Percentiles rank a stretch among this genome's conserved stretches.
Conservation (phyloP, 495 filamentous ascomycete genomes). For the Clavariopsis aquatica region DNA sequence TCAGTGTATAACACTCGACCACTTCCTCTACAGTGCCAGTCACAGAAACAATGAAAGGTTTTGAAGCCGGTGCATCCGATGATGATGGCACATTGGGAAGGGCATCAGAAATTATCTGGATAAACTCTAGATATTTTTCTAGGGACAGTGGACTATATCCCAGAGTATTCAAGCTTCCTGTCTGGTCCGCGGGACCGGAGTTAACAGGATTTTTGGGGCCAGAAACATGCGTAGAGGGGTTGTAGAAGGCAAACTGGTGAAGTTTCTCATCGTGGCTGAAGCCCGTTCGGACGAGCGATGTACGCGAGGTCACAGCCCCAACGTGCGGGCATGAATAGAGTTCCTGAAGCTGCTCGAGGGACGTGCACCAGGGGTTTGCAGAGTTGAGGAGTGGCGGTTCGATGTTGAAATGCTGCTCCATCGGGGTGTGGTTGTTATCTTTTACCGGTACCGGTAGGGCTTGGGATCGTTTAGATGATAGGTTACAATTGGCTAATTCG, state of each 20-base stretch:
- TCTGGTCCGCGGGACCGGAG: conserved; percentile 19
- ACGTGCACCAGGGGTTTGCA: conserved; percentile 69
- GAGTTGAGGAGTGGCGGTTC: conserved; percentile 69
- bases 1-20: conserved; percentile 46
- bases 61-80: conserved; percentile 36
- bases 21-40: conserved; percentile 60
- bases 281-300: conserved; percentile 52
- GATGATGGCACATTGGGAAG: neutral
- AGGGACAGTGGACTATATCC: conserved; percentile 49
- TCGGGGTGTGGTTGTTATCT: neutral
- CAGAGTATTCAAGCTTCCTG: conserved; percentile 48
- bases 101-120: conserved; percentile 34
- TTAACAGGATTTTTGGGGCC: conserved; percentile 5
- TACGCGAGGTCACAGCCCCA: conserved; percentile 70
- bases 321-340: conserved; percentile 61
- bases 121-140: conserved; percentile 43
- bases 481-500: neutral
- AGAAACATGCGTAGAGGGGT: conserved; percentile 35
- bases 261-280: conserved; percentile 57
- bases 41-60: conserved; percentile 70
- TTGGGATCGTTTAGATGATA: neutral
- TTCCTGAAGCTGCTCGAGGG: conserved; percentile 54
- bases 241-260: conserved; percentile 51
- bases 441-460: too few relatives aligned
- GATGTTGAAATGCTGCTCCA: conserved; percentile 44